phyloP scores from a whole-genome alignment of 75 land plant species.

The Pseudotsuga menziesii region DNA sequence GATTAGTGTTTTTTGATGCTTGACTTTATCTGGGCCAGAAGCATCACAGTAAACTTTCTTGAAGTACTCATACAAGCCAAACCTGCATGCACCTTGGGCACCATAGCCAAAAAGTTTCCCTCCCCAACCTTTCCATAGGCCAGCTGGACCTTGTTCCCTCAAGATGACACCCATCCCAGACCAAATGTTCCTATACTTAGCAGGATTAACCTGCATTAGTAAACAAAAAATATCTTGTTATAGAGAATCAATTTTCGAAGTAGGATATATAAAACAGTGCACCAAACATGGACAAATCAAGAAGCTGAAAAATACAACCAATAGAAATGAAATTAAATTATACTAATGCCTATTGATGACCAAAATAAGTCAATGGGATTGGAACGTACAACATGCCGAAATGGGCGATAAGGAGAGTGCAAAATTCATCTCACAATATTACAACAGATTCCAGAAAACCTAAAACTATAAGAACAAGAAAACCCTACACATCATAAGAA shows the following conservation, averaged over 20 bases:
- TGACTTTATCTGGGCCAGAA: slow-evolving; percentile 25
- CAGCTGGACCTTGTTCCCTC: slow-evolving; percentile 74
- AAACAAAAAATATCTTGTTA: slow-evolving; percentile 6
- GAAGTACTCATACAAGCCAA: slow-evolving; percentile 95
- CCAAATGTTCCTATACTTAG: slow-evolving; percentile 65
- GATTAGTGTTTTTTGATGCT: slow-evolving; percentile 44
- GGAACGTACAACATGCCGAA: not conserved
- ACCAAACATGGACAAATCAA: not conserved
- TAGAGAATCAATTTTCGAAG: not conserved
- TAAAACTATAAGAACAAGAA: not conserved
- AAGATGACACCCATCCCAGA: slow-evolving; percentile 61
- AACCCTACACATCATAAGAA: not conserved
- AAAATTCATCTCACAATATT: not conserved
- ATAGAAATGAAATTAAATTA: not conserved
- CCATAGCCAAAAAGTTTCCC: slow-evolving; percentile 88
- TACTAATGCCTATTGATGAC: no score
- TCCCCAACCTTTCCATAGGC: slow-evolving; percentile 97
- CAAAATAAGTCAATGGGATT: not conserved
- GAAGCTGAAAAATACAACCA: not conserved
- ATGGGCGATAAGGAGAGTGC: not conserved
- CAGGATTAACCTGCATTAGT: slow-evolving; percentile 66
- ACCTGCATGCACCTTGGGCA: slow-evolving; percentile 88
- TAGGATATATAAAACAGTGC: not conserved
- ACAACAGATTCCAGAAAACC: not conserved
- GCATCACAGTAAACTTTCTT: slow-evolving; percentile 67